Evolutionary conservation across 1,284 basidiomycete genomes (phyloP).

Genomic region (Mycena citricolor): DNA sequence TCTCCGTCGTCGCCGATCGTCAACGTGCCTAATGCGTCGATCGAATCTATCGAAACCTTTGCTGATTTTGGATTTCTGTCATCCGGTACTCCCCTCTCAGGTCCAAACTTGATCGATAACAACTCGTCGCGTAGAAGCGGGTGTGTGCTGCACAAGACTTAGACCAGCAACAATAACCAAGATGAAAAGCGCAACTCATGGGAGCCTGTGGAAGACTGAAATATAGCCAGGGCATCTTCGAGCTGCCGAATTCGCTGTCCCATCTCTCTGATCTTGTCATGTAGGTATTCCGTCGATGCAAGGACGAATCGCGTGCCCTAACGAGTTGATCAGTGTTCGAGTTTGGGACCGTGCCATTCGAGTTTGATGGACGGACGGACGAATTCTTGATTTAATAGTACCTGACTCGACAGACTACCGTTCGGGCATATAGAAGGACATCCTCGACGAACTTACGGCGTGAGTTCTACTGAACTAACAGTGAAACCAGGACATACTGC

Average conservation of each 20-base stretch:
- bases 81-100: constrained; percentile 32
- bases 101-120: constrained; percentile 59
- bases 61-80: constrained; percentile 29
- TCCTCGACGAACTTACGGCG: constrained; percentile 17
- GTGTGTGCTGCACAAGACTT: constrained; percentile 35
- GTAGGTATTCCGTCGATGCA: constrained; percentile 69
- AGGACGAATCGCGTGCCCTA: constrained; percentile 54
- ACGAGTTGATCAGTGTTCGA: no score
- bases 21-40: constrained; percentile 56
- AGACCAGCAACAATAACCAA: no score
- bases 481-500: constrained; percentile 44
- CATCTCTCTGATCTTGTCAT: constrained; percentile 70
- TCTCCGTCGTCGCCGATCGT: constrained; percentile 62
- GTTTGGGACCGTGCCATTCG: constrained; percentile 2
- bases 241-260: constrained; percentile 42
- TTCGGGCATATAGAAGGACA: constrained; percentile 26
- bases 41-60: constrained; percentile 33
- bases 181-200: constrained; percentile 40
- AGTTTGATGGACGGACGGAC: neutral
- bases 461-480: constrained; percentile 6
- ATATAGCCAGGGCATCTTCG: constrained; percentile 59
- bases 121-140: constrained; percentile 64
- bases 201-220: constrained; percentile 55
- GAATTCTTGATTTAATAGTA: no score
- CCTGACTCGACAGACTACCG: constrained; percentile 45